Conservation (phyloP, 2,329 filamentous ascomycete species). For the Beauveria medogensis region DNA sequence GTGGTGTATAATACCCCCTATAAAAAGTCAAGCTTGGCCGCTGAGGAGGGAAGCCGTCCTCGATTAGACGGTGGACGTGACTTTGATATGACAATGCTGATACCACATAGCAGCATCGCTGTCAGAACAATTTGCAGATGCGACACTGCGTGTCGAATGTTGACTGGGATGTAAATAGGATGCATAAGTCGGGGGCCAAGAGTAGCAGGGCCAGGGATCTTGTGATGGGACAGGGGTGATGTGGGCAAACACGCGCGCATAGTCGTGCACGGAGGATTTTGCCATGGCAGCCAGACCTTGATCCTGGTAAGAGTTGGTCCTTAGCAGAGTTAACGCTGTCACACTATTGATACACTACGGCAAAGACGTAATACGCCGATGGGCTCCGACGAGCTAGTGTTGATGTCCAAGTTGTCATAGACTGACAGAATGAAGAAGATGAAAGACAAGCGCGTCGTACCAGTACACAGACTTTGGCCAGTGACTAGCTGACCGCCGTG, state of each 20-base stretch:
- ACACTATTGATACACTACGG: background rate
- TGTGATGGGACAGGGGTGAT: background rate
- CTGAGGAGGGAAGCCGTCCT: background rate
- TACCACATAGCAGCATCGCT: background rate
- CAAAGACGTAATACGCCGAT: background rate
- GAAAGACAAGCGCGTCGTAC: too few species aligned
- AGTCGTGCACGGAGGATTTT: background rate
- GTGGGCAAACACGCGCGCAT: background rate
- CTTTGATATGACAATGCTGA: too few species aligned
- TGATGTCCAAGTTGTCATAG: background rate
- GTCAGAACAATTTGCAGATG: background rate
- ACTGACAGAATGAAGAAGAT: background rate
- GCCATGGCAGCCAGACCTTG: background rate
- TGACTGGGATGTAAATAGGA: background rate
- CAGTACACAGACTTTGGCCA: too few species aligned
- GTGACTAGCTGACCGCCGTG: background rate
- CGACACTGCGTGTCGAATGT: background rate
- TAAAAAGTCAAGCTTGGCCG: background rate
- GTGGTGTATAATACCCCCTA: constrained; percentile 7
- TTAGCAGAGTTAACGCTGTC: background rate
- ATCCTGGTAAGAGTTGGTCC: background rate
- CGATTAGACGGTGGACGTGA: background rate
- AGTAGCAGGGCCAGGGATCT: too few species aligned
- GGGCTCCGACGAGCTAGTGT: background rate
- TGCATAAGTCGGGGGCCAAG: background rate